Base-by-base conservation (phyloP, 495 filamentous ascomycete genomes). In the Tuber melanosporum region DNA sequence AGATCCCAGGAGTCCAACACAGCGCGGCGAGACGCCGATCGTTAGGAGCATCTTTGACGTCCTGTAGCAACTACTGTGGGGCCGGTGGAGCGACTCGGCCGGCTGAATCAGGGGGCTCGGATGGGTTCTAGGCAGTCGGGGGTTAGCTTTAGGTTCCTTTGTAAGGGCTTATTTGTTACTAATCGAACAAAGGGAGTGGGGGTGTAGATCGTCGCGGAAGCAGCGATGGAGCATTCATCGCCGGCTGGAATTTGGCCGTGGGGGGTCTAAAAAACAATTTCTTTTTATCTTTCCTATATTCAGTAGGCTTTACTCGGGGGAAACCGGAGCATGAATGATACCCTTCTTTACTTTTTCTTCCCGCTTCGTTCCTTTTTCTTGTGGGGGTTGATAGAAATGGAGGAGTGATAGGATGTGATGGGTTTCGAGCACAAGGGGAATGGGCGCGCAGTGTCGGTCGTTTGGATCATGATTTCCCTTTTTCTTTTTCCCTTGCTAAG, bases 21-120 rank as follows among this genome's bases (percentile, higher is more conserved):
- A 82, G 62, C 70, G 82, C 32, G 82, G 76, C 39, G 74, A 83
- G 79, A 82, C 74, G 43, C 82, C 82, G 49, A 78, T 83, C 10
- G 78, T 83, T 43, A 73, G 82, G 77, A 83, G 82, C 73, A 83
- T 83, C 73, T 83, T 83, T 62, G 82, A 83, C 78, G 82, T 83
- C 73, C 79, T 83, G 79, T 83, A 83, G 82, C 81, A 83, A 83
- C 76, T 78, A 83, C 75, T 80, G 81, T 82, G 78, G 78, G 79
- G 78, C 62, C 78, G 79, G 76, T 80, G 79, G 79, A 72, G 76
- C n/a, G 80, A 77, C 72, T 76, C 78, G 73, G 44, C 77, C 77
- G 79, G 71, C 46, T 79, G 76, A 80, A 45, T 71, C 45, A 73
- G 20, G 43, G 71, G 70, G n/a, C 8, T 32, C 15, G n/a, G 57